These are phyloP conservation scores for Mycena indigotica DNA, from an alignment of 768 basidiomycete species.

Conservation along the genomic window DNA sequence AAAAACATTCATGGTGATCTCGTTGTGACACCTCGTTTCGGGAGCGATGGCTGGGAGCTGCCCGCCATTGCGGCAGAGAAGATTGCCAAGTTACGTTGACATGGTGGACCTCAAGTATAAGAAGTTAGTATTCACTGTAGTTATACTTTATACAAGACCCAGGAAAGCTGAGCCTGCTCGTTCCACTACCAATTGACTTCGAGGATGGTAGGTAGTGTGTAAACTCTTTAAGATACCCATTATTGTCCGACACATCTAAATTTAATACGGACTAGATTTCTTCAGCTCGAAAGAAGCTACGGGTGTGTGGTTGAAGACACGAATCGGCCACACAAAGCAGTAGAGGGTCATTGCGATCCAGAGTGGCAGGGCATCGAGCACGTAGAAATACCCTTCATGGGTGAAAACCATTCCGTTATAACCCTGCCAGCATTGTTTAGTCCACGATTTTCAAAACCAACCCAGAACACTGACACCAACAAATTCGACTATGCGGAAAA, in stretches of 20 bases:
- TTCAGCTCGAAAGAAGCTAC: not conserved
- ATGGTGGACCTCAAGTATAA: too few relatives aligned
- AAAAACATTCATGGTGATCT: conserved; percentile 67
- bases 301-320: conserved; percentile 9
- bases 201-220: too few relatives aligned
- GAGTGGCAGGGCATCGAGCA: conserved; percentile 10
- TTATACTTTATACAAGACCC: too few relatives aligned
- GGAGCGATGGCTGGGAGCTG: conserved; percentile 84
- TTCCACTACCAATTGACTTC: too few relatives aligned
- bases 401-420: conserved; percentile 1
- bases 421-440: too few relatives aligned
- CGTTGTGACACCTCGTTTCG: conserved; percentile 84
- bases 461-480: too few relatives aligned
- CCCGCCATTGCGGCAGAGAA: conserved; percentile 61
- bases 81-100: not conserved
- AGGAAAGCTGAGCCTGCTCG: too few relatives aligned
- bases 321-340: conserved; percentile 18
- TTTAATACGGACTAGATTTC: too few relatives aligned
- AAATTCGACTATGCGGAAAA: conserved; percentile 14
- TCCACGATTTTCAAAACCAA: too few relatives aligned
- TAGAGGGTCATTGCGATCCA: conserved; percentile 15
- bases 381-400: conserved; percentile 9
- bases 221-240: too few relatives aligned
- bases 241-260: too few relatives aligned
- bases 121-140: too few relatives aligned